Conservation (phyloP, 371 early-diverging fungal species). For the Funneliformis caledonium region DNA sequence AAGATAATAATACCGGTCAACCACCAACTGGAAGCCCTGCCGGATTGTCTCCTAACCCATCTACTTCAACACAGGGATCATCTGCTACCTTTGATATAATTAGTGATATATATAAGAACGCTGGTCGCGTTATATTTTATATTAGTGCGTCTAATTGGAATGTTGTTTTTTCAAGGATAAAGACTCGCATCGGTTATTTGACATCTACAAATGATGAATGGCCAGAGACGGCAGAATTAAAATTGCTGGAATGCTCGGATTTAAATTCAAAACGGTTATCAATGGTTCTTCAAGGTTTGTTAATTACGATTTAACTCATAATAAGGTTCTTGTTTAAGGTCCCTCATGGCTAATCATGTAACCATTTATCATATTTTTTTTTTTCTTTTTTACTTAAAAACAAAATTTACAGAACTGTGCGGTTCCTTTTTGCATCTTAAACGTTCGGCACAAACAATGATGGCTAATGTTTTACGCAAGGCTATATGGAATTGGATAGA, state of each 20-base stretch:
- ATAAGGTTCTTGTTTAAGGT: neutral
- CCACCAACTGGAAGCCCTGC: conserved; percentile 35
- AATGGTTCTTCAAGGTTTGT: conserved; percentile 65
- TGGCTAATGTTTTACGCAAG: conserved; percentile 71
- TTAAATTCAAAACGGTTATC: conserved; percentile 73
- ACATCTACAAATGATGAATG: conserved; percentile 66
- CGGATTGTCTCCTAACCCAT: neutral
- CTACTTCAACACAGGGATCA: neutral
- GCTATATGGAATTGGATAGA: conserved; percentile 93
- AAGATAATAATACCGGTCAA: conserved; percentile 46
- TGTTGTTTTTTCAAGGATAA: conserved; percentile 71
- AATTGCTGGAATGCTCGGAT: conserved; percentile 78
- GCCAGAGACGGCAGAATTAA: conserved; percentile 76
- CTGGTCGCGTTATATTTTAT: conserved; percentile 77
- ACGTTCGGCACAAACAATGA: conserved; percentile 68
- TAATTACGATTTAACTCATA: neutral
- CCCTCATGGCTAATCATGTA: neutral
- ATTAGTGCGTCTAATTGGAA: conserved; percentile 84
- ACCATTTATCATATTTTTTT: conserved; percentile 17
- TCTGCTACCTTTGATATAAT: conserved; percentile 51
- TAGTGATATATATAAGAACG: conserved; percentile 69
- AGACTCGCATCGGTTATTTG: conserved; percentile 59
- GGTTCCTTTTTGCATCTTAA: conserved; percentile 66
- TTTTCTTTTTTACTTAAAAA: too few species aligned
- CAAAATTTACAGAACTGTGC: conserved; percentile 59